Percentiles rank a stretch among this genome's conserved stretches.
These are phyloP conservation scores for Amanita pallidorosea DNA, from an alignment of 768 basidiomycete genomes.

Conservation along the genomic window DNA sequence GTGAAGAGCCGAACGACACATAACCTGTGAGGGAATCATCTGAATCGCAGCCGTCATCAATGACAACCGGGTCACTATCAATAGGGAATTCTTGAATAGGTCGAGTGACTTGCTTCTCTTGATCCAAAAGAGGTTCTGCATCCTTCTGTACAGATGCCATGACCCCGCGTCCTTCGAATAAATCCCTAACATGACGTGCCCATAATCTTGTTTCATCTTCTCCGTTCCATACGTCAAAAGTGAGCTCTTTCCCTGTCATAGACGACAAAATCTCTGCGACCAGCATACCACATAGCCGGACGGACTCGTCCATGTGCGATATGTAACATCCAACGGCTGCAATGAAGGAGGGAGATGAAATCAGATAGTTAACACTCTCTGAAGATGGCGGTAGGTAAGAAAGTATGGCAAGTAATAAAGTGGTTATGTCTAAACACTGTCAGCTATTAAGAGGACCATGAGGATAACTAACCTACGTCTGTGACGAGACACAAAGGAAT, in stretches of 20 bases:
- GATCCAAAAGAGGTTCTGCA: neutral
- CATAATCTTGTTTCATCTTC: constrained; percentile 54
- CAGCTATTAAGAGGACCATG: neutral
- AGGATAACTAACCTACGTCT: constrained; percentile 47
- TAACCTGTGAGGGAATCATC: constrained; percentile 83
- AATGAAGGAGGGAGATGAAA: constrained; percentile 53
- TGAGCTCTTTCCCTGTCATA: constrained; percentile 49
- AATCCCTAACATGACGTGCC: constrained; percentile 47
- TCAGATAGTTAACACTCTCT: constrained; percentile 29
- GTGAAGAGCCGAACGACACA: constrained; percentile 44
- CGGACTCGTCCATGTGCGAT: constrained; percentile 58
- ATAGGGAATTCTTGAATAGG: neutral
- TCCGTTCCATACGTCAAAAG: constrained; percentile 82
- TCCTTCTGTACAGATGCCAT: constrained; percentile 36
- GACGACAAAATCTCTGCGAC: constrained; percentile 73
- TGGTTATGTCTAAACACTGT: constrained; percentile 49
- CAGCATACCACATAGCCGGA: constrained; percentile 89
- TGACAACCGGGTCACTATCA: constrained; percentile 11
- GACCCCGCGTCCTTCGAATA: constrained; percentile 40
- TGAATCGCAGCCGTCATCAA: constrained; percentile 47
- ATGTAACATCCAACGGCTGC: constrained; percentile 66
- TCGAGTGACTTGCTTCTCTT: constrained; percentile 7
- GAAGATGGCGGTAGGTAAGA: constrained; percentile 51
- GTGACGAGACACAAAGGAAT: constrained; percentile 66
- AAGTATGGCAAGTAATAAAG: constrained; percentile 53